Evolutionary conservation across 176 grass and related monocot genomes (phyloP), one percentile per base, ranked within the genome.

Genomic region (Panicum miliaceum): DNA sequence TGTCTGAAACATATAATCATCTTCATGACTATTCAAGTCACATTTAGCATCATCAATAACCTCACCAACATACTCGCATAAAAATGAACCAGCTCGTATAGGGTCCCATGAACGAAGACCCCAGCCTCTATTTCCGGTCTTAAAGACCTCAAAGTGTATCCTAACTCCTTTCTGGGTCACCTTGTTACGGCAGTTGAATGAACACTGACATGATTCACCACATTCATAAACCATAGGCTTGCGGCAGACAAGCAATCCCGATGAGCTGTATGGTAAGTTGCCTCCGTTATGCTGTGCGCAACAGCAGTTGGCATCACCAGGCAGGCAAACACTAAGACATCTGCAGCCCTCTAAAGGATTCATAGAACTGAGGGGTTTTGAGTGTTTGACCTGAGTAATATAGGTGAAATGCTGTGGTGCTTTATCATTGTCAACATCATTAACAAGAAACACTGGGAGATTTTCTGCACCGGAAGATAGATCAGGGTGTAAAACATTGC

Each of bases 101-200:
- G 92, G 86, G 32, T 94, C 92, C 95, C 95, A 97, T 23, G 90
- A 91, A 67, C 92, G 90, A 81, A 97, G 95, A 53, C 92, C 95
- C 95, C 95, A 97, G 54, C 95, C 95, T 66, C 86, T 81, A 62
- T 94, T 86, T 8, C n/a, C 54, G n/a, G 95, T 97, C 77, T 84
- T 97, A 23, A 97, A 97, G 71, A 97, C 90, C 87, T 97, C 95
- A 84, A 97, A 93, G 78, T 94, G 95, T 62, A 91, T 71, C 57
- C 83, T 91, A 75, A 87, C 72, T 72, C 92, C 92, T 77, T 91
- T 97, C 66, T 93, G 92, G 4, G 89, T 84, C 69, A 97, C 92
- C 77, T 87, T 94, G 84, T 97, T 93, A 48, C 90, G 92, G 56
- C 95, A 97, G 83, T 87, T 93, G 40, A 75, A 71, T 76, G 89